A percentile compares a stretch with the other conserved stretches of the same genome.
Conservation (phyloP, 169 alveolate species). For the Plasmodium adleri region DNA sequence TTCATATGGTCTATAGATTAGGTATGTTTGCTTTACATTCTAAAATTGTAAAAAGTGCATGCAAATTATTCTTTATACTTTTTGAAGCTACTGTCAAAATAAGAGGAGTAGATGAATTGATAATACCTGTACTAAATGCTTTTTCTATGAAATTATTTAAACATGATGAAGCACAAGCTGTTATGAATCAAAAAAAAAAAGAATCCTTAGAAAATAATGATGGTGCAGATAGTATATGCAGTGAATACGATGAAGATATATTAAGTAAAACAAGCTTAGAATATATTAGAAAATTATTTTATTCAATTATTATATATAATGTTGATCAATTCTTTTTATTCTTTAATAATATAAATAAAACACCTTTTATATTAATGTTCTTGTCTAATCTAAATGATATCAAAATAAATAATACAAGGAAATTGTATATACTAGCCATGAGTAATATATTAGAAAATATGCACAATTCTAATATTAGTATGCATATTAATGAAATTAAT, state of each 20-base stretch:
- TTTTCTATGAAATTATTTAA: slow-evolving; percentile 56
- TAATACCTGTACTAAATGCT: slow-evolving; percentile 52
- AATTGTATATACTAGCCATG: slow-evolving; percentile 61
- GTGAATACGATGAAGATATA: slow-evolving; percentile 67
- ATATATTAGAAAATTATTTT: slow-evolving; percentile 41
- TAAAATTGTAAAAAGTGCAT: slow-evolving; percentile 45
- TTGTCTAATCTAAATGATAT: slow-evolving; percentile 30
- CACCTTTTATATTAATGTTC: slow-evolving; percentile 24
- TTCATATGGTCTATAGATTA: slow-evolving; percentile 56
- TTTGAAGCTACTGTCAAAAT: slow-evolving; percentile 71
- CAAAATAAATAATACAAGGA: slow-evolving; percentile 42
- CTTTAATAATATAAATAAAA: slow-evolving; percentile 46
- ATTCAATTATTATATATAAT: slow-evolving; percentile 50
- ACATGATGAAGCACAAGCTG: slow-evolving; percentile 43
- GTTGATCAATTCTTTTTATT: slow-evolving; percentile 39
- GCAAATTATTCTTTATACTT: slow-evolving; percentile 40
- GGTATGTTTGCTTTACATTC: slow-evolving; percentile 76
- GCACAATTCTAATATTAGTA: slow-evolving; percentile 26
- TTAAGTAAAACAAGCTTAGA: slow-evolving; percentile 64
- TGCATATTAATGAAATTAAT: slow-evolving; percentile 45
- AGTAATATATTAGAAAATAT: slow-evolving; percentile 54
- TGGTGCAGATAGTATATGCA: slow-evolving; percentile 50
- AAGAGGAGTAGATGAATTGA: slow-evolving; percentile 52
- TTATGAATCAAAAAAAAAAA: slow-evolving; percentile 32
- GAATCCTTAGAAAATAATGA: slow-evolving; percentile 31